phyloP scores from a whole-genome alignment of 805 yeast species.

The Myxozyma kluyveri region DNA sequence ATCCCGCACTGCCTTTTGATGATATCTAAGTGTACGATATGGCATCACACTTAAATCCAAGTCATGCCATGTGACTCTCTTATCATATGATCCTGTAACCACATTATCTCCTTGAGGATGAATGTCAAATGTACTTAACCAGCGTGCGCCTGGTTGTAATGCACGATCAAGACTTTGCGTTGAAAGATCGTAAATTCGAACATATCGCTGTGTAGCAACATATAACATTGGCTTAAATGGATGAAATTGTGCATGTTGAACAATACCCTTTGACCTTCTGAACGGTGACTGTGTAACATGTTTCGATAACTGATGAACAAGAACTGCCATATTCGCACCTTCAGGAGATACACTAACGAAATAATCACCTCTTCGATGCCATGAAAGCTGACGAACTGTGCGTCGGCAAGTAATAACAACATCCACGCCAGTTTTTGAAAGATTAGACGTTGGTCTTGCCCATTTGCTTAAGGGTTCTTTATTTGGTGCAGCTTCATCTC shows the following conservation, averaged over 20 bases:
- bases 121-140: constrained; percentile 87
- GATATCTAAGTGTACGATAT: constrained; percentile 92
- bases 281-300: constrained; percentile 96
- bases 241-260: constrained; percentile 95
- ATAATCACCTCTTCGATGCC: constrained; percentile 98
- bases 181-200: constrained; percentile 85
- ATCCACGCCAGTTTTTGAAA: constrained; percentile 62
- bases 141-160: constrained; percentile 90
- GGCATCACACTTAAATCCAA: constrained; percentile 85
- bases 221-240: constrained; percentile 92
- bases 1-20: constrained; percentile 87
- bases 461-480: constrained; percentile 55
- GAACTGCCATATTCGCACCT: constrained; percentile 79
- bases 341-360: constrained; percentile 96
- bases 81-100: constrained; percentile 87
- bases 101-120: constrained; percentile 94
- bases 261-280: constrained; percentile 85
- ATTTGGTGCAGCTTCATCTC: constrained; percentile 36
- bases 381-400: constrained; percentile 74
- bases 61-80: constrained; percentile 96
- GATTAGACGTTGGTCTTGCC: constrained; percentile 59
- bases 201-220: constrained; percentile 82
- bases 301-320: constrained; percentile 91
- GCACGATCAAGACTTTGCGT: constrained; percentile 81
- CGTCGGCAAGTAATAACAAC: constrained; percentile 64